Percentiles rank a stretch among this genome's conserved stretches.
Evolutionary conservation across 306 rosid genomes (phyloP).

Genomic region (Quercus wislizeni): DNA sequence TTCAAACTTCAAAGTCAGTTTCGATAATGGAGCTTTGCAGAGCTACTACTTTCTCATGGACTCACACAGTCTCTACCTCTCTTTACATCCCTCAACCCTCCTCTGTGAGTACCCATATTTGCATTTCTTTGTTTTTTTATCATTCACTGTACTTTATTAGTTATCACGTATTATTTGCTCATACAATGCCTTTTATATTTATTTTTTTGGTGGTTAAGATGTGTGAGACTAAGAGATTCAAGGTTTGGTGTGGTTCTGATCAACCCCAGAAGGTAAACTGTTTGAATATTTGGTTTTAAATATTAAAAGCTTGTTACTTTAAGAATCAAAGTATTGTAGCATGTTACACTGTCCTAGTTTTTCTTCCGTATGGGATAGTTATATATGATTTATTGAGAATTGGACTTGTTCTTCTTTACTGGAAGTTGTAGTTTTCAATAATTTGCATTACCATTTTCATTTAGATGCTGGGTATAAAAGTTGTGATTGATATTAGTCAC

Average conservation of each 20-base stretch:
- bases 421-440: background rate
- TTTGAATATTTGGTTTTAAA: background rate
- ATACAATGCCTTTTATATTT: background rate
- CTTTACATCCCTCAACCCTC: constrained; percentile 47
- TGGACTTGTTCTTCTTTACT: background rate
- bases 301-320: background rate
- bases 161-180: background rate
- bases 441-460: background rate
- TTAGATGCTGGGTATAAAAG: background rate
- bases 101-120: constrained; percentile 38
- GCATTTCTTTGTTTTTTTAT: background rate
- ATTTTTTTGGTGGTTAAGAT: constrained; percentile 14
- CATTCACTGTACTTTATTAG: background rate
- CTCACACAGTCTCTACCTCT: constrained; percentile 46
- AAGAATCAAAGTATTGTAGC: background rate
- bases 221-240: constrained; percentile 37
- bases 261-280: constrained; percentile 49
- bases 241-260: constrained; percentile 52
- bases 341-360: background rate
- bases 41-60: constrained; percentile 63
- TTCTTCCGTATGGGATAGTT: background rate
- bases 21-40: constrained; percentile 41
- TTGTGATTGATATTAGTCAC: background rate
- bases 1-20: background rate
- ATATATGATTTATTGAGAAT: background rate